Evolutionary conservation across 1,139 yeast genomes (phyloP), one percentile per base, ranked within the genome.

Genomic region (Protomyces pachydermus): DNA sequence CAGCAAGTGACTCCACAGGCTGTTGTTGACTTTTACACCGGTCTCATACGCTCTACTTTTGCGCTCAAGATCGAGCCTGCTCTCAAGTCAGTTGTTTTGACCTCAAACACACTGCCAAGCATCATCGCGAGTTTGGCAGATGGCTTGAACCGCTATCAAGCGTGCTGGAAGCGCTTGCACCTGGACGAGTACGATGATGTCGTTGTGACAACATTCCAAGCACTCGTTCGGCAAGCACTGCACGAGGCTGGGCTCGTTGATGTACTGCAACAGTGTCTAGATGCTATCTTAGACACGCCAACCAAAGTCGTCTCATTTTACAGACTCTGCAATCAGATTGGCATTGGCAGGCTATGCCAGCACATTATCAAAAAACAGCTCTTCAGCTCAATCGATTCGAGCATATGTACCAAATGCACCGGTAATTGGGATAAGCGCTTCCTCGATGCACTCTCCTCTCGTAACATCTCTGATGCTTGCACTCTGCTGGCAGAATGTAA

Each of bases 1-100:
- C 12, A 45, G 4, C 42, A 12, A 16, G 20, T 58, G n/a, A n/a
- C 51, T n/a, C 12, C 32, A 14, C 52, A 25, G 2, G 10, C 54
- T 23, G 52, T 58, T 20, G 52, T 58, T 3, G 32, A 28, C 9
- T 39, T 48, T 45, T 58, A 58, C 35, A 32, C 48, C 0, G 53
- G 54, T 5, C 39, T 58, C 20, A 58, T 58, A 6, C 62, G 62
- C 28, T 39, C 62, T 14, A 58, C 62, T 12, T 58, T 58, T 20
- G 35, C 14, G 10, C 32, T 28, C 23, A 58, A 58, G 20, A 58
- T 58, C 12, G 56, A 37, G 34, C 62, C 62, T 6, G 56, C 62
- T 1, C 51, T 58, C 20, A n/a, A 16, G 14, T 28, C 45, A 1
- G 56, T 52, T 34, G 42, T 14, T 23, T 52, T 55, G n/a, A 37